Base-by-base conservation (phyloP, 257 asterid genomes). In the Plantago elongata region DNA sequence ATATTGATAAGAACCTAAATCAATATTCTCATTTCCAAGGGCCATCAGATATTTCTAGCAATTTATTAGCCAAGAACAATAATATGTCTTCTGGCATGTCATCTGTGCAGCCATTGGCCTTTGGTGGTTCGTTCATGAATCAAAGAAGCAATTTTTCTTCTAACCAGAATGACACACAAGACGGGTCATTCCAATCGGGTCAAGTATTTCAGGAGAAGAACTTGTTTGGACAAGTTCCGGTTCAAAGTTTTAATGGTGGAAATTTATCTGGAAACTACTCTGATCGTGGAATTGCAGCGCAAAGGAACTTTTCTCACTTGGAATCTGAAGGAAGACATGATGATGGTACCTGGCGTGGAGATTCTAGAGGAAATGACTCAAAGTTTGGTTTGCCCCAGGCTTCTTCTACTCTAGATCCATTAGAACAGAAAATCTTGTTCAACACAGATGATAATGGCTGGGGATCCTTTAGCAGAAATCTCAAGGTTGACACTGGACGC, bases 401-500 rank as follows among this genome's bases (percentile, higher is more conserved):
- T 52, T 64, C 71, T 55, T 67, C 81, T 68, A 68, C 92, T 50
- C 71, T 87, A 11, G 93, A 84, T 73, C 90, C 90, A 29, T 47
- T 87, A 72, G 95, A 84, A 72, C 86, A 78, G 73, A 84, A 84
- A 67, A 78, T 87, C 56, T 70, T 87, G 69, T 87, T 76, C 74
- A 72, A 69, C 64, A 65, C 74, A 12, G 89, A 82, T 49, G 84
- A 77, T 22, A 55, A 45, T 60, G 68, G 74, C 64, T 84, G 89
- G 89, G 79, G 63, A 63, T 74, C 81, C 14, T 65, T 77, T 44
- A 63, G 75, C 45, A 65, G 62, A 50, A 68, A 30, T 29, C 57
- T 67, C 66, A 67, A 77, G 65, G 54, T 60, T 64, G 78, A 65
- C 50, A 16, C 59, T 2, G 70, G 72, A 52, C 78, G 69, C 22